Conservation (phyloP, 306 rosid genomes). For the Leucaena leucocephala region DNA sequence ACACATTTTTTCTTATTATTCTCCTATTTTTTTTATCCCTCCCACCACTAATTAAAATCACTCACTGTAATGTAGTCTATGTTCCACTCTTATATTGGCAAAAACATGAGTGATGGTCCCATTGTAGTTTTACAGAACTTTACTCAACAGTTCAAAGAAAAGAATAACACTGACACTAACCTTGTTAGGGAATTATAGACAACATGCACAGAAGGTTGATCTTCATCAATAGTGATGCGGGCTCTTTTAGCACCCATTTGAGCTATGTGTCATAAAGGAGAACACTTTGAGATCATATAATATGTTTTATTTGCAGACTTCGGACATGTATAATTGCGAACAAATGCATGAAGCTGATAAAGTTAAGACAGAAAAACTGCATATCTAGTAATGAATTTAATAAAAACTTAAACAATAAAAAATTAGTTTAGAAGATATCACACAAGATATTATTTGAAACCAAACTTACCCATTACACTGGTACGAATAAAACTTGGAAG, state of each 20-base stretch:
- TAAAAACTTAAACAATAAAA: not conserved
- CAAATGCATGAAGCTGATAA: not conserved
- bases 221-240: constrained; percentile 58
- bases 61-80: not conserved
- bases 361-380: constrained; percentile 3
- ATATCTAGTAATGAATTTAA: not conserved
- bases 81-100: not conserved
- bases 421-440: not conserved
- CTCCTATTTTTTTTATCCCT: not conserved
- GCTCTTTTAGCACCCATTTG: constrained; percentile 75
- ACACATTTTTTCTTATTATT: constrained; percentile 5
- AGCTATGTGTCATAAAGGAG: constrained; percentile 56
- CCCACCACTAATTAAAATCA: not conserved
- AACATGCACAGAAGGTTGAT: constrained; percentile 70
- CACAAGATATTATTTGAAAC: not conserved
- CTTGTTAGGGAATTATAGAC: constrained; percentile 71
- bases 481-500: not conserved
- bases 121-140: constrained; percentile 1
- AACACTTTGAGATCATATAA: constrained; percentile 23
- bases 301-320: not conserved
- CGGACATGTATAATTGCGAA: not conserved
- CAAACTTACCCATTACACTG: constrained; percentile 5
- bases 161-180: constrained; percentile 51
- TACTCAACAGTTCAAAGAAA: constrained; percentile 8
- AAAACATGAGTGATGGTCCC: not conserved